Evolutionary conservation across 139 green algal genomes (phyloP), one percentile per base, ranked within the genome.

Genomic region (Chlorella sp.): DNA sequence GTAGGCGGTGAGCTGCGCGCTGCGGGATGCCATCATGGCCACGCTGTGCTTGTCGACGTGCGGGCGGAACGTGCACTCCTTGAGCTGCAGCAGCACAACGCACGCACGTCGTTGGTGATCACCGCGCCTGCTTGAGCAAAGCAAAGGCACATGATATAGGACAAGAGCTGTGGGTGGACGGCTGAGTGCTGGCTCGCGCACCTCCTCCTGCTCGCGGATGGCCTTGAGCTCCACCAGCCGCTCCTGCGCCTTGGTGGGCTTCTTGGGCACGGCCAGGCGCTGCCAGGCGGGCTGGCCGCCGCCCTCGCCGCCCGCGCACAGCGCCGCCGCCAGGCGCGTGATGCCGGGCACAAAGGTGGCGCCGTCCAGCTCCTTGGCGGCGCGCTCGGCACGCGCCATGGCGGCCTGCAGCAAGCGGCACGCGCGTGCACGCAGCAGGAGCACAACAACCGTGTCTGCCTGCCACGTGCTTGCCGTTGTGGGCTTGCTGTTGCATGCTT

Each of bases 41-140:
- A 80, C 80, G 35, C 77, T 88, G 72, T 71, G 81, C 31, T 29
- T 64, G 74, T 88, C 87, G 72, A 96, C 87, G 31, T 74, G 42
- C 2, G 90, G 90, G 24, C 75, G 70, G 79, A 96, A 96, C 31
- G 87, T 93, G 78, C 85, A 92, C 68, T 89, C 82, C 35, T 59
- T 49, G 71, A 75, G 30, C 61, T 76, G 36, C 49, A n/a, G n/a
- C n/a, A n/a, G n/a, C n/a, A n/a, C n/a, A n/a, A n/a, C n/a, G n/a
- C n/a, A n/a, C n/a, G n/a, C n/a, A n/a, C n/a, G n/a, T n/a, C n/a
- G n/a, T n/a, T n/a, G n/a, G n/a, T n/a, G n/a, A n/a, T n/a, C n/a
- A n/a, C n/a, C n/a, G n/a, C n/a, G n/a, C n/a, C n/a, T n/a, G n/a
- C n/a, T n/a, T n/a, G n/a, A n/a, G n/a, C n/a, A n/a, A n/a, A n/a